phyloP scores from a whole-genome alignment of 768 basidiomycete genomes.

The Lepiota subincarnata region DNA sequence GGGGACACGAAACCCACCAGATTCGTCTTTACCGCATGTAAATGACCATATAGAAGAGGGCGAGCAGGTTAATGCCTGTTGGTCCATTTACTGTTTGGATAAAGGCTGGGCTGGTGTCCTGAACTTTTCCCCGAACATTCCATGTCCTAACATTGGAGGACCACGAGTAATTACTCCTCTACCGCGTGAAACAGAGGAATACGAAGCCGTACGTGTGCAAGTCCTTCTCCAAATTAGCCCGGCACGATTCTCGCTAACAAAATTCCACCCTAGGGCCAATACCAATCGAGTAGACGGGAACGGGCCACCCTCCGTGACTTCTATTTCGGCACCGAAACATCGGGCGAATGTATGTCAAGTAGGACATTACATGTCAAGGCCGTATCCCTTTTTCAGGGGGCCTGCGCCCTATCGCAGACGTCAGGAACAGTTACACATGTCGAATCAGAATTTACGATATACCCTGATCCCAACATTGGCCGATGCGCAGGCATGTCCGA shows the following conservation, averaged over 20 bases:
- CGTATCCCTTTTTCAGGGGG: constrained; percentile 5
- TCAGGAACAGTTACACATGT: not conserved
- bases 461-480: too few relatives aligned
- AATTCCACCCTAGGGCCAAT: not conserved
- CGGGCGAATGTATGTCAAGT: not conserved
- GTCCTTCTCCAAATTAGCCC: not conserved
- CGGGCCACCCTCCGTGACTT: constrained; percentile 1
- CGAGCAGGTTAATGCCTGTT: constrained; percentile 33
- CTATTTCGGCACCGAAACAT: not conserved
- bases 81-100: constrained; percentile 32
- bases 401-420: not conserved
- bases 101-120: constrained; percentile 41
- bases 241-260: not conserved
- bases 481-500: not conserved
- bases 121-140: constrained; percentile 27
- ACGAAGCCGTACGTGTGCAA: constrained; percentile 28
- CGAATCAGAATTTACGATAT: not conserved
- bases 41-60: constrained; percentile 30
- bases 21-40: constrained; percentile 25
- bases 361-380: constrained; percentile 6
- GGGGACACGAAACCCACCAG: constrained; percentile 20
- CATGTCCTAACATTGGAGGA: constrained; percentile 13
- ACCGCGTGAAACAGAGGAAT: constrained; percentile 34
- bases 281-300: not conserved
- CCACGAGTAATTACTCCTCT: constrained; percentile 33